These are phyloP conservation scores for Rhinocladiella similis DNA, from an alignment of 2,329 filamentous ascomycete genomes.

Conservation along the genomic window DNA sequence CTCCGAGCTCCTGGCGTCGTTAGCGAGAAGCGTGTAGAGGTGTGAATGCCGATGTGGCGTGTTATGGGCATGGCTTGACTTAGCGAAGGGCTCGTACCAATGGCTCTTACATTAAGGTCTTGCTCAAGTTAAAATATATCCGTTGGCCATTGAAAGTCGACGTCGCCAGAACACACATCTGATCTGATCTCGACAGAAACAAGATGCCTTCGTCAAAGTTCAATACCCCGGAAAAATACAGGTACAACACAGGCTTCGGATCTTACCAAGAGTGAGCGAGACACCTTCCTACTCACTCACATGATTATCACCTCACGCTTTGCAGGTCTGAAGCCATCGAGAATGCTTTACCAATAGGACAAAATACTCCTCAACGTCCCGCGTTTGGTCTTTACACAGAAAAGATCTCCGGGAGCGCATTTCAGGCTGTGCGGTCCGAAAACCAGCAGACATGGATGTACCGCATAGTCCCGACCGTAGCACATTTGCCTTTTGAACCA, in stretches of 20 bases:
- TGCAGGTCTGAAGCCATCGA: conserved; percentile 71
- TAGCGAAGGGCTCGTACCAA: no score
- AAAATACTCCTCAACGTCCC: conserved; percentile 79
- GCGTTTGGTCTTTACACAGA: conserved; percentile 79
- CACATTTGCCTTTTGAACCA: conserved; percentile 52
- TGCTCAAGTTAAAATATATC: no score
- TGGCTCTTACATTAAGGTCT: no score
- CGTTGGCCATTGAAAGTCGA: no score
- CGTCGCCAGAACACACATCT: no score
- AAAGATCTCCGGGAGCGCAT: conserved; percentile 70
- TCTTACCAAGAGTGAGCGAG: conserved; percentile 72
- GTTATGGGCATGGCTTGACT: no score
- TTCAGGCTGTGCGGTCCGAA: conserved; percentile 66
- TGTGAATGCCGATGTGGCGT: no score
- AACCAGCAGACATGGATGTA: conserved; percentile 74
- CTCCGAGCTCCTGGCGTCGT: no score
- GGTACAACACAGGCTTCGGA: conserved; percentile 75
- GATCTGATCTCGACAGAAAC: no score
- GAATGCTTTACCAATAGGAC: conserved; percentile 70
- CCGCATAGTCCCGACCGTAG: conserved; percentile 64
- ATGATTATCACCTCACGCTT: neutral
- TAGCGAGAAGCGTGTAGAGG: no score
- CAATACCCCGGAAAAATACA: conserved; percentile 65
- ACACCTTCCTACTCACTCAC: neutral
- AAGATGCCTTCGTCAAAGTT: conserved; percentile 65